phyloP scores from a whole-genome alignment of 805 yeast genomes.

The Saturnispora besseyi region DNA sequence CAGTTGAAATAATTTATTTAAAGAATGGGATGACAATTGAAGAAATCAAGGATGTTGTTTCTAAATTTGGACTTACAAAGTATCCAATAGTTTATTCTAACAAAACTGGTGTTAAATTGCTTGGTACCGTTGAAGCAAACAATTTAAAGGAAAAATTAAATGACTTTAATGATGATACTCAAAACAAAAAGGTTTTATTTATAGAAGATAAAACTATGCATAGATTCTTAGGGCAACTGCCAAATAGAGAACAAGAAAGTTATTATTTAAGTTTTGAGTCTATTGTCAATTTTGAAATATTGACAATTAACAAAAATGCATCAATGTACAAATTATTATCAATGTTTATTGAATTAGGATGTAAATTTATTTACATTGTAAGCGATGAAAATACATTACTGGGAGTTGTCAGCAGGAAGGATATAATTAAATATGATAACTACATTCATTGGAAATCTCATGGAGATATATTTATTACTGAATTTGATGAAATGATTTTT shows the following conservation, averaged over 20 bases:
- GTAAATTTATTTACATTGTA: slow-evolving; percentile 54
- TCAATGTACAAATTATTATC: slow-evolving; percentile 56
- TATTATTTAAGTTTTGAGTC: slow-evolving; percentile 21
- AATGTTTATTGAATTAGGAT: slow-evolving; percentile 72
- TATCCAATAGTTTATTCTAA: slow-evolving; percentile 41
- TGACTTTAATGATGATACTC: slow-evolving; percentile 11
- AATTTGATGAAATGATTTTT: slow-evolving; percentile 17
- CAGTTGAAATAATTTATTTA: background rate
- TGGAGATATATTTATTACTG: slow-evolving; percentile 21
- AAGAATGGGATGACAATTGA: slow-evolving; percentile 7
- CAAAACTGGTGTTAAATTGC: slow-evolving; percentile 27
- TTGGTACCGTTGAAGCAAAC: slow-evolving; percentile 38
- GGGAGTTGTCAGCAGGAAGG: slow-evolving; percentile 84
- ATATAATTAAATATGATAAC: slow-evolving; percentile 55
- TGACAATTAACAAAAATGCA: slow-evolving; percentile 45
- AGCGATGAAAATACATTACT: slow-evolving; percentile 43
- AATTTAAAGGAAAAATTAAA: slow-evolving; percentile 29
- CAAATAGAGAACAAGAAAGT: slow-evolving; percentile 4
- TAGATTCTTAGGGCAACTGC: slow-evolving; percentile 1
- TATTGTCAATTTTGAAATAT: slow-evolving; percentile 47
- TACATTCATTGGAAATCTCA: slow-evolving; percentile 24
- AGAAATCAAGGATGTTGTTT: slow-evolving; percentile 28
- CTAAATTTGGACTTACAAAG: slow-evolving; percentile 33
- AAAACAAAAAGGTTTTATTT: slow-evolving; percentile 11
- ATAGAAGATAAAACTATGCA: slow-evolving; percentile 9